Percentiles rank a stretch among this genome's conserved stretches.
Evolutionary conservation across 495 filamentous ascomycete species (phyloP).

Genomic region (Lasiosphaeriaceae sp.): DNA sequence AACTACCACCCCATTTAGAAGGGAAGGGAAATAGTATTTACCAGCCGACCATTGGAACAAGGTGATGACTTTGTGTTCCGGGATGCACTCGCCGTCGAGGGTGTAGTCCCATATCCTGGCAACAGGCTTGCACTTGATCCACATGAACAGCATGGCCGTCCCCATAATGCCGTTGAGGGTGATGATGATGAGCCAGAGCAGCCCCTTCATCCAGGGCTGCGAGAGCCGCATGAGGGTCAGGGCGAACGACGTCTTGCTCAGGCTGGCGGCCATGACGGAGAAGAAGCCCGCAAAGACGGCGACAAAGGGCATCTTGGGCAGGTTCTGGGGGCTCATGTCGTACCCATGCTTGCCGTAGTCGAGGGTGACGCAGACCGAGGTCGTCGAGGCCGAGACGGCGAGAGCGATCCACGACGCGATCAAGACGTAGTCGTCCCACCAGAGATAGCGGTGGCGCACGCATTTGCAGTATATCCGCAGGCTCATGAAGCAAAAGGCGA

Average conservation of each 20-base stretch:
- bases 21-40: background rate
- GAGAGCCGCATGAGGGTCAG: conserved; percentile 23
- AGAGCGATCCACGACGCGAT: conserved; percentile 23
- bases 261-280: conserved; percentile 20
- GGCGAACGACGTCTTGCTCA: conserved; percentile 36
- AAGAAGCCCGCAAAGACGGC: conserved; percentile 20
- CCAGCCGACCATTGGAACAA: background rate
- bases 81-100: conserved; percentile 32
- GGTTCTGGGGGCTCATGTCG: conserved; percentile 21
- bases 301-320: conserved; percentile 10
- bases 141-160: conserved; percentile 36
- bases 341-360: conserved; percentile 23
- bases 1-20: conserved; percentile 13
- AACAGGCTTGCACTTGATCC: conserved; percentile 34
- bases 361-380: conserved; percentile 17
- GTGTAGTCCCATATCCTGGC: conserved; percentile 26
- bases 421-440: conserved; percentile 32
- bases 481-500: conserved; percentile 23
- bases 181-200: conserved; percentile 27
- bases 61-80: conserved; percentile 3
- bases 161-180: conserved; percentile 35
- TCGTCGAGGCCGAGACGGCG: conserved; percentile 14
- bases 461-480: conserved; percentile 30
- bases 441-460: conserved; percentile 17
- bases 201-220: conserved; percentile 14